Evolutionary conservation across 1,284 basidiomycete genomes (phyloP).

Genomic region (Ceratobasidium sp.): DNA sequence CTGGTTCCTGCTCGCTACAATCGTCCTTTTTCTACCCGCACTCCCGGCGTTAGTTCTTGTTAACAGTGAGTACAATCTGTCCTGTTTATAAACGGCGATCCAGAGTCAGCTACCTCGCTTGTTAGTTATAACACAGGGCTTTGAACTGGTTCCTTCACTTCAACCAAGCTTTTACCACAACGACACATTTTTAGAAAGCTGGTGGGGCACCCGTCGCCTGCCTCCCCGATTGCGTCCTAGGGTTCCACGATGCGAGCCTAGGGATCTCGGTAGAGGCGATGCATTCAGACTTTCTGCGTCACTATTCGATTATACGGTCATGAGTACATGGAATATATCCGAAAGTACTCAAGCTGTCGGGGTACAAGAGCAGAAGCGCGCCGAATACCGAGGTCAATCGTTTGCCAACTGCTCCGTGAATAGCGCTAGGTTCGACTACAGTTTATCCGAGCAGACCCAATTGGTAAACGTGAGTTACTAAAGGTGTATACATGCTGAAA

Average conservation of each 20-base stretch:
- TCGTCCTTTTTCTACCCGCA: not conserved
- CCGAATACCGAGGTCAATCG: slow-evolving; percentile 32
- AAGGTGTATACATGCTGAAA: not conserved
- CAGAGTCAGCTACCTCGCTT: too few species aligned
- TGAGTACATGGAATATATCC: slow-evolving; percentile 23
- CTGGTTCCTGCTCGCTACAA: slow-evolving; percentile 1
- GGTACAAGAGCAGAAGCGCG: slow-evolving; percentile 4
- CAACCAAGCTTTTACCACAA: not conserved
- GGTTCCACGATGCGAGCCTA: slow-evolving; percentile 15
- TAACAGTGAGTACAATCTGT: slow-evolving; percentile 24
- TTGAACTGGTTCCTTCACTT: slow-evolving; percentile 24
- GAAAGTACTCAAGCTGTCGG: not conserved
- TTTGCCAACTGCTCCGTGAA: slow-evolving; percentile 21
- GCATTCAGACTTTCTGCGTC: slow-evolving; percentile 6
- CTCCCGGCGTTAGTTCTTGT: slow-evolving; percentile 13
- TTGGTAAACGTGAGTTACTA: not conserved
- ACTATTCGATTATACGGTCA: slow-evolving; percentile 35
- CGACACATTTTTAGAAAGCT: not conserved
- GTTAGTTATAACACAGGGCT: slow-evolving; percentile 20
- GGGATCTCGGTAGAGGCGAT: slow-evolving; percentile 28
- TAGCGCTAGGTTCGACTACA: slow-evolving; percentile 21
- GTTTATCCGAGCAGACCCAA: slow-evolving; percentile 19
- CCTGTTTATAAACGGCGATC: too few species aligned
- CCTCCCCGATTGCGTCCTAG: not conserved
- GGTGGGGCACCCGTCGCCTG: not conserved